These are phyloP conservation scores for Echites panduratus DNA, from an alignment of 257 asterid genomes.

Conservation along the genomic window DNA sequence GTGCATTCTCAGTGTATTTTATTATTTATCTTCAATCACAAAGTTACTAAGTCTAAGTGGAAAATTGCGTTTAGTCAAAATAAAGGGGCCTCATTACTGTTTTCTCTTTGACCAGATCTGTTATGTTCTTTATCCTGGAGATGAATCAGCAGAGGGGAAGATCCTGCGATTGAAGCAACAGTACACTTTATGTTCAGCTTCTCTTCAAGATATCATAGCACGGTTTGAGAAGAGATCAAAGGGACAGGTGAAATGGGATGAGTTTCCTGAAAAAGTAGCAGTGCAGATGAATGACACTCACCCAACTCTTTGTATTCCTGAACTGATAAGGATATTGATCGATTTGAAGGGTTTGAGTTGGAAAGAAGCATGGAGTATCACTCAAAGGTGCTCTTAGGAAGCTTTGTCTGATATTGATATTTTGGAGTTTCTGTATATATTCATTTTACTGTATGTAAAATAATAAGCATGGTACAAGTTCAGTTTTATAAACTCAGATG, in stretches of 20 bases:
- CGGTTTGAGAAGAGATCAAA: slow-evolving; percentile 74
- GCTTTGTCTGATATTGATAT: slow-evolving; percentile 4
- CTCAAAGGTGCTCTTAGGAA: slow-evolving; percentile 45
- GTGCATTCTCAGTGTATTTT: neutral
- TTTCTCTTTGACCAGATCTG: slow-evolving; percentile 52
- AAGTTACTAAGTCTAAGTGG: too few species aligned
- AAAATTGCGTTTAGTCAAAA: neutral
- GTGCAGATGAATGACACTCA: slow-evolving; percentile 94
- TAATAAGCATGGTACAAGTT: neutral
- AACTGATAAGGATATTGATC: slow-evolving; percentile 74
- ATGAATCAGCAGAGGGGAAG: slow-evolving; percentile 70
- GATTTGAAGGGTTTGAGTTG: slow-evolving; percentile 74
- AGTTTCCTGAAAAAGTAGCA: slow-evolving; percentile 82
- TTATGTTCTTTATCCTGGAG: slow-evolving; percentile 78
- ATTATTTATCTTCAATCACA: neutral
- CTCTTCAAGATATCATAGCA: slow-evolving; percentile 79
- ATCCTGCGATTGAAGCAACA: slow-evolving; percentile 75
- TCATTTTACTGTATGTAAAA: neutral
- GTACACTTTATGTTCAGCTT: slow-evolving; percentile 81
- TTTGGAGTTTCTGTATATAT: neutral
- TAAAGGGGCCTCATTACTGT: neutral
- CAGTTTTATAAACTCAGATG: slow-evolving; percentile 18
- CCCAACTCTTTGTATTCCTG: slow-evolving; percentile 86
- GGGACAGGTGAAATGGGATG: slow-evolving; percentile 57
- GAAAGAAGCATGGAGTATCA: slow-evolving; percentile 78